These are phyloP conservation scores for Penicillium egyptiacum DNA, from an alignment of 495 filamentous ascomycete genomes.

Conservation along the genomic window DNA sequence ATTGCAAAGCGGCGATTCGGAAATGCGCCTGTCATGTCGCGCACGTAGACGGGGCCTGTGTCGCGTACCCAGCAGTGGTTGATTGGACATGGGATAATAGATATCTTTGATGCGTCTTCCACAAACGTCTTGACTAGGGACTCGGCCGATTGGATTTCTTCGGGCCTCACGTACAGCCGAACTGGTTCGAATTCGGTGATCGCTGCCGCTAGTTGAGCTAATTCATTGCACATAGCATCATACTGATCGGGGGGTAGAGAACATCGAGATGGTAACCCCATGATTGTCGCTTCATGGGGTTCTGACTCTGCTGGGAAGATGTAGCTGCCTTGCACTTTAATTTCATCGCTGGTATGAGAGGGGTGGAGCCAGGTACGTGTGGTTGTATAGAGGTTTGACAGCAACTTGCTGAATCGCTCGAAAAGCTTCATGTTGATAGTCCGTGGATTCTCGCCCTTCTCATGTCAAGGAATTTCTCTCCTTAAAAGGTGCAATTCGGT, in stretches of 20 bases:
- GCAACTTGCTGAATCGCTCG: background rate
- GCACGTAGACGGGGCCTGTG: slow-evolving; percentile 30
- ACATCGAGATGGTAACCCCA: slow-evolving; percentile 24
- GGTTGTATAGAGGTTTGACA: background rate
- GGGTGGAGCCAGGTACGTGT: background rate
- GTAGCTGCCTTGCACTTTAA: slow-evolving; percentile 15
- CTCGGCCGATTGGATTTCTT: slow-evolving; percentile 20
- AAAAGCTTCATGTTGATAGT: slow-evolving; percentile 9
- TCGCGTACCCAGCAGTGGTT: slow-evolving; percentile 35
- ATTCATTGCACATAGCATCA: slow-evolving; percentile 22
- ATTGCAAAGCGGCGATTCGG: slow-evolving; percentile 22
- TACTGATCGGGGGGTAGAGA: slow-evolving; percentile 20
- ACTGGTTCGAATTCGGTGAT: slow-evolving; percentile 30
- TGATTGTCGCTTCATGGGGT: slow-evolving; percentile 24
- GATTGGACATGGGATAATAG: slow-evolving; percentile 23
- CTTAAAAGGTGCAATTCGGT: slow-evolving; percentile 5
- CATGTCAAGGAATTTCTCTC: background rate
- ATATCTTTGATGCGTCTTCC: slow-evolving; percentile 13
- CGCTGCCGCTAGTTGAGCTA: slow-evolving; percentile 19
- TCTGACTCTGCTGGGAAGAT: slow-evolving; percentile 24
- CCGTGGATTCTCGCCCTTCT: background rate
- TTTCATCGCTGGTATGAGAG: background rate
- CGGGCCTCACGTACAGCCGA: slow-evolving; percentile 26
- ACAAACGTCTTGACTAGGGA: slow-evolving; percentile 12
- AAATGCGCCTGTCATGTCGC: slow-evolving; percentile 19